phyloP scores from a whole-genome alignment of 2,329 filamentous ascomycete species.

The Blastomyces gilchristii region DNA sequence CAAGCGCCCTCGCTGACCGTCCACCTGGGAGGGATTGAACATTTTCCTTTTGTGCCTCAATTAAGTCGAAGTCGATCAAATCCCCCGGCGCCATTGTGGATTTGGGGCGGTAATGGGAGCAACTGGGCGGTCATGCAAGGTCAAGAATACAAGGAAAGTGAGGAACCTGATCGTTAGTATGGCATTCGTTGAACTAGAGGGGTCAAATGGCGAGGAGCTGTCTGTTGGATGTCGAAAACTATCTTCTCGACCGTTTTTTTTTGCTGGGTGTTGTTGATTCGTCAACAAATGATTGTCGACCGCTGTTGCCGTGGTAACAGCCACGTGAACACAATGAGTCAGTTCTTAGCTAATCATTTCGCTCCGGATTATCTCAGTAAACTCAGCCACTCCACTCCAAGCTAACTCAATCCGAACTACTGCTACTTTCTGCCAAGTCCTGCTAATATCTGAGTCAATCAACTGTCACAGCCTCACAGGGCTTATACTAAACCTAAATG shows the following conservation, averaged over 20 bases:
- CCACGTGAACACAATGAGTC: not conserved
- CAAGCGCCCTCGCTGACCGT: slow-evolving; percentile 80
- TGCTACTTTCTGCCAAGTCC: too few relatives aligned
- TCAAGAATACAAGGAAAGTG: not conserved
- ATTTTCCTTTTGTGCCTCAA: slow-evolving; percentile 96
- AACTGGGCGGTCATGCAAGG: not conserved
- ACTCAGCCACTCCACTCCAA: too few relatives aligned
- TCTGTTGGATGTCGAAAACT: not conserved
- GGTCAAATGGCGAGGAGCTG: not conserved
- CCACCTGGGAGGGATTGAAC: slow-evolving; percentile 86
- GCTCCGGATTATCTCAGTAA: too few relatives aligned
- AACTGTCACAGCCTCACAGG: too few relatives aligned
- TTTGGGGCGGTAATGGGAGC: not conserved
- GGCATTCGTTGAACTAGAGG: not conserved
- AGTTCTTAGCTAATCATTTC: not conserved
- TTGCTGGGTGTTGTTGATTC: not conserved
- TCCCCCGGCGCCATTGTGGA: slow-evolving; percentile 35
- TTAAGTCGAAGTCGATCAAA: slow-evolving; percentile 65
- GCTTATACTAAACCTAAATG: too few relatives aligned
- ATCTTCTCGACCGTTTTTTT: not conserved
- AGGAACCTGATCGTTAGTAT: not conserved
- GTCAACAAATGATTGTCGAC: not conserved
- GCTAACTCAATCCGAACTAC: too few relatives aligned
- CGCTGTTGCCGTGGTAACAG: not conserved
- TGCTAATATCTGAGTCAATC: too few relatives aligned